Base-by-base conservation (phyloP, 345 rosid genomes). In the Citrus mangshanensis region DNA sequence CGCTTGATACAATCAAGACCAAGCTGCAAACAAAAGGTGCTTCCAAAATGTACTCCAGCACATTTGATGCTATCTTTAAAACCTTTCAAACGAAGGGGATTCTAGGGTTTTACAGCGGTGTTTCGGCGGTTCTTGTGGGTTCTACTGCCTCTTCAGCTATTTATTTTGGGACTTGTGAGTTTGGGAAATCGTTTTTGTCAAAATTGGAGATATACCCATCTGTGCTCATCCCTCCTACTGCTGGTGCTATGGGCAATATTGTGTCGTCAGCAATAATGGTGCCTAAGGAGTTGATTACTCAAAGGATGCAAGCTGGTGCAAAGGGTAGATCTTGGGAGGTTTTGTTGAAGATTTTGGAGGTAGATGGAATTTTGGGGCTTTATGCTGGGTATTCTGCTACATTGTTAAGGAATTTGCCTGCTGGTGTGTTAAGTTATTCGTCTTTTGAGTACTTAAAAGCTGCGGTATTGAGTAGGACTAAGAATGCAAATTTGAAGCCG, bases 221-320 rank as follows among this genome's bases (percentile, higher is more conserved):
- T 12, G 82, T 95, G 70, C 89, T 95, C 3, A 88, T 93, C 74
- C 99, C 98, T 64, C 99, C 99, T 10, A 92, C 96, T 12, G 98
- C 96, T 13, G 99, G 99, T 16, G 99, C 97, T 1, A 93, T 95
- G 98, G 98, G 99, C 9, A 95, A 93, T 71, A 86, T 95, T 42
- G 93, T 91, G 70, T 95, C 98, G 0, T 95, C 99, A 1, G 97
- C 96, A 2, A 93, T 95, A 42, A 95, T 91, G 99, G 97, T 95
- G 56, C 98, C 98, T 0, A 93, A 92, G 77, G 99, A 95, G 74
- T 85, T 95, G 78, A 95, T 95, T 46, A 93, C 96, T 0, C 98
- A 93, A 82, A 84, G 95, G 79, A 92, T 95, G 97, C 99, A 95
- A 72, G 97, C 93, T 12, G 96, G 96, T 54, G 96, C 93, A 1